phyloP scores from a whole-genome alignment of 1,284 basidiomycete species.

The Irpex rosettiformis region DNA sequence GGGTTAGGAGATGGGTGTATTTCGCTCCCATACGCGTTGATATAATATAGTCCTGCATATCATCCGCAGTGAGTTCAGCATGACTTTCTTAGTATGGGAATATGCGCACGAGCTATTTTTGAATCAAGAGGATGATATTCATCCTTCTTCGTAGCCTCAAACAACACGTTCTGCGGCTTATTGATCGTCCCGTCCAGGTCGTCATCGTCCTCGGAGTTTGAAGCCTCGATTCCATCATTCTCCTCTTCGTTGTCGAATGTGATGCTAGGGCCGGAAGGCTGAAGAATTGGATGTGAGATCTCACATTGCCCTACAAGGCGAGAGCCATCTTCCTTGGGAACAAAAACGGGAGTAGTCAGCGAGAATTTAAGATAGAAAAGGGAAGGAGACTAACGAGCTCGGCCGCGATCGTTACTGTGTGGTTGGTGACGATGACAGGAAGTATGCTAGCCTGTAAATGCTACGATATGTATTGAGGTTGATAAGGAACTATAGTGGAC shows the following conservation, averaged over 20 bases:
- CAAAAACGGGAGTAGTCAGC: conserved; percentile 7
- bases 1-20: conserved; percentile 87
- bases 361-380: conserved; percentile 5
- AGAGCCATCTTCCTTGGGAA: conserved; percentile 66
- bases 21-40: conserved; percentile 91
- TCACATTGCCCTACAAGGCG: conserved; percentile 93
- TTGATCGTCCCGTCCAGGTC: conserved; percentile 47
- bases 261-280: conserved; percentile 28
- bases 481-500: not conserved
- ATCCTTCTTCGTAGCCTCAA: conserved; percentile 52
- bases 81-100: no score
- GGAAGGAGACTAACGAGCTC: conserved; percentile 63
- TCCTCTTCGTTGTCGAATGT: conserved; percentile 22
- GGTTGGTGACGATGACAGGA: conserved; percentile 92
- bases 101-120: conserved; percentile 54
- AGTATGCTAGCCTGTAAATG: conserved; percentile 66
- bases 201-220: conserved; percentile 27
- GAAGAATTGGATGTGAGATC: conserved; percentile 85
- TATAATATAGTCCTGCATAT: conserved; percentile 77
- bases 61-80: not conserved
- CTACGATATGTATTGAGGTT: conserved; percentile 8
- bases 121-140: conserved; percentile 60
- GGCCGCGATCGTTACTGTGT: conserved; percentile 96
- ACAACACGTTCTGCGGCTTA: conserved; percentile 61
- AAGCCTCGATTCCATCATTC: conserved; percentile 3